A percentile compares a stretch with the other conserved stretches of the same genome.
These are phyloP conservation scores for Cercospora brassicicola DNA, from an alignment of 2,329 filamentous ascomycete genomes.

Conservation along the genomic window DNA sequence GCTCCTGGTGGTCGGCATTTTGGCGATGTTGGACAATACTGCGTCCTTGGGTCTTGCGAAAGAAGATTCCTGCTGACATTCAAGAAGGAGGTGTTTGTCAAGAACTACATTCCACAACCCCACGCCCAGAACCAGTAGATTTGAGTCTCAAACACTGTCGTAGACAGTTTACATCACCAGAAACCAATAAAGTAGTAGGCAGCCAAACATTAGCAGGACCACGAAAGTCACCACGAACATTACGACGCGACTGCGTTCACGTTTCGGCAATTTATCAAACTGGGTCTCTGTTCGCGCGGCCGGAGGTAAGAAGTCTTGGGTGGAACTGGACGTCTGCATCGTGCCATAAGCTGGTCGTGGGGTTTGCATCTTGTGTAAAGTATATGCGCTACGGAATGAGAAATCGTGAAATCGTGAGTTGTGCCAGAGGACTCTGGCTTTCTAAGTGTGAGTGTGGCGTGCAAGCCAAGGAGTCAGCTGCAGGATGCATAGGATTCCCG, in stretches of 20 bases:
- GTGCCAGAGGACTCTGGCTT: not conserved
- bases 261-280: conserved; percentile 7
- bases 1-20: not conserved
- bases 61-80: not conserved
- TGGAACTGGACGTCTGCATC: not conserved
- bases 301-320: conserved; percentile 11
- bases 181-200: not conserved
- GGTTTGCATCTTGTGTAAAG: not conserved
- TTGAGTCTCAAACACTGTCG: not conserved
- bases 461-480: not conserved
- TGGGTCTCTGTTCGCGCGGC: conserved; percentile 11
- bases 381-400: not conserved
- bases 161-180: not conserved
- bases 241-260: not conserved
- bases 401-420: not conserved
- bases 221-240: not conserved
- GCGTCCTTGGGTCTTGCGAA: not conserved
- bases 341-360: conserved; percentile 5
- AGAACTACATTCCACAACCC: conserved; percentile 1
- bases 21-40: not conserved
- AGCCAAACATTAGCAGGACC: not conserved
- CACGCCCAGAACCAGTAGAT: not conserved
- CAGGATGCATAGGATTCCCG: conserved; percentile 2
- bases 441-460: not conserved
- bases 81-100: not conserved